Base-by-base conservation (phyloP, 768 basidiomycete species). In the Mycena epipterygia region DNA sequence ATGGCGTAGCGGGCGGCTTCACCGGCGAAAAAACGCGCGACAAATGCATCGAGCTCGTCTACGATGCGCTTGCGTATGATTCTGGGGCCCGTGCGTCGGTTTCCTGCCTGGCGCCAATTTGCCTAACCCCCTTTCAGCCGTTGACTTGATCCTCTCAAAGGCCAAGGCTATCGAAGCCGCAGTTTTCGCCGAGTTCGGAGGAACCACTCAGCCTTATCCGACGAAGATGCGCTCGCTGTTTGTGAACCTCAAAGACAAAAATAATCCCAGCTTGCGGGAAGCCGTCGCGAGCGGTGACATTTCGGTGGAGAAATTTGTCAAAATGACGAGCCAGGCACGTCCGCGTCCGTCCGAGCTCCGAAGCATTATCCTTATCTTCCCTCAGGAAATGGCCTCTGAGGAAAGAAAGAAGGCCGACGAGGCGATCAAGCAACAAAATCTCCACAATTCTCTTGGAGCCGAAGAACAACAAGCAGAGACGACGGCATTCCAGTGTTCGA, bases 191-290 rank as follows among this genome's bases (percentile, higher is more conserved):
- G 78, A 88, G 81, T 77, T 81, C 62, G 82, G 81, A 14, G 81
- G 83, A 23, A 84, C 86, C 1, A 88, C 81, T 0, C 80, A 80
- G 0, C 77, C 83, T 16, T 96, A 96, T 81, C 91, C 90, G 73
- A 80, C 83, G 74, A 98, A 95, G 79, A 94, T 99, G 70, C 91
- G 98, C 32, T 91, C 92, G 30, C 81, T 98, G 51, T 97, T 89
- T 78, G 92, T 97, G 74, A 99, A 99, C 80, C 86, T 99, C 75
- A 98, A 98, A 81, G 97, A 97, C 81, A 96, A 95, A 83, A 90
- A 91, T 74, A 99, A 99, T 80, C 96, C 96, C 19, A 87, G 87
- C 32, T 79, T 99, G 64, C 87, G 97, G 49, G 94, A 93, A 77
- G 92, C 89, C 74, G 89, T 99, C 69, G 93, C 97, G 37, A 89